Percentiles rank a stretch among this genome's conserved stretches.
These are phyloP conservation scores for Sugiyamaella smithiae DNA, from an alignment of 805 yeast genomes.

Conservation along the genomic window DNA sequence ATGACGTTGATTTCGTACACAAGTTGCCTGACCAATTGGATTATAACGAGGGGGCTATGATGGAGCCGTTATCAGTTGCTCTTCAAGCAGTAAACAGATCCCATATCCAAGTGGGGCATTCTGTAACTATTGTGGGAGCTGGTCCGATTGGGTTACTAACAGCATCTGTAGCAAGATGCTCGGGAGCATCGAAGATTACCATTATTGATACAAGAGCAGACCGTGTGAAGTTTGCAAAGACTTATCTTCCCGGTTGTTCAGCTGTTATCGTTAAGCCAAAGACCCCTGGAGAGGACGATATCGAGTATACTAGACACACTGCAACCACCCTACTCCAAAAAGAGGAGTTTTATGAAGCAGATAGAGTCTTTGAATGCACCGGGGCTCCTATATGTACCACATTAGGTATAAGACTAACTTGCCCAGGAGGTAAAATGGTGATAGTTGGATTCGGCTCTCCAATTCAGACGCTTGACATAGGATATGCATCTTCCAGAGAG, in stretches of 20 bases:
- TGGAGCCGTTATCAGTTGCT: slow-evolving; percentile 99
- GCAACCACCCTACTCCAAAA: slow-evolving; percentile 27
- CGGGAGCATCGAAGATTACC: slow-evolving; percentile 74
- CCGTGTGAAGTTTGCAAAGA: slow-evolving; percentile 47
- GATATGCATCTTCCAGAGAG: slow-evolving; percentile 30
- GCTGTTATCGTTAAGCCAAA: slow-evolving; percentile 43
- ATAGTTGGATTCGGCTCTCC: slow-evolving; percentile 31
- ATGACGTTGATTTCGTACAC: slow-evolving; percentile 80
- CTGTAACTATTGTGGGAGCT: slow-evolving; percentile 95
- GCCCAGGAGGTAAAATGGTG: slow-evolving; percentile 48
- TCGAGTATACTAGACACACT: slow-evolving; percentile 38
- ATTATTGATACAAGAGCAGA: slow-evolving; percentile 65
- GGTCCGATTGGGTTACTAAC: slow-evolving; percentile 97
- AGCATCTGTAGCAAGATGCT: slow-evolving; percentile 86
- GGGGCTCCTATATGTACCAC: slow-evolving; percentile 70
- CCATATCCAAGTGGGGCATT: slow-evolving; percentile 84
- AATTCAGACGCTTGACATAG: slow-evolving; percentile 29
- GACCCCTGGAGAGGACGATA: slow-evolving; percentile 14
- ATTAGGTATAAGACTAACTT: slow-evolving; percentile 54
- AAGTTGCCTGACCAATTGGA: slow-evolving; percentile 79
- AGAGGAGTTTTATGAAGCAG: slow-evolving; percentile 22
- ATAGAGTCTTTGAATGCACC: slow-evolving; percentile 58
- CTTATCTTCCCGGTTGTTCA: slow-evolving; percentile 44
- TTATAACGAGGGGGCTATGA: slow-evolving; percentile 84
- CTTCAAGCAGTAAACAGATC: slow-evolving; percentile 98